Conservation (phyloP, 768 basidiomycete genomes). For the Phanerochaete carnosa region DNA sequence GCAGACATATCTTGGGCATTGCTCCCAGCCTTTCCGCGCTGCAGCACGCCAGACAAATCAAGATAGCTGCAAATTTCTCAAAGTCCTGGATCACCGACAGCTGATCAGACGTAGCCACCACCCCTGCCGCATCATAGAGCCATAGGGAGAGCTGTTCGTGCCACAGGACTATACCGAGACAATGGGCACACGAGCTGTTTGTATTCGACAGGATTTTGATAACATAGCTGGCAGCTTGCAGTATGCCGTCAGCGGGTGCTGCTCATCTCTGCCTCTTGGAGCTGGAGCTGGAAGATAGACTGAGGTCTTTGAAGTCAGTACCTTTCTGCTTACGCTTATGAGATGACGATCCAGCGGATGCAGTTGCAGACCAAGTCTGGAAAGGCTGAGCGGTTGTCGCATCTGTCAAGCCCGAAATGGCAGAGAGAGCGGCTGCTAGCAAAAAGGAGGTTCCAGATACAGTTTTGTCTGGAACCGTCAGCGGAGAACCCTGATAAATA, state of each 20-base stretch:
- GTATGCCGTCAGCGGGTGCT: neutral
- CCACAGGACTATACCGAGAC: neutral
- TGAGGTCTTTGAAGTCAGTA: neutral
- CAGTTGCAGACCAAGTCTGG: neutral
- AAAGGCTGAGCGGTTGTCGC: too few relatives aligned
- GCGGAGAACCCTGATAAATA: too few relatives aligned
- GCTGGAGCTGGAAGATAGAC: neutral
- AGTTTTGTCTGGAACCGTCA: too few relatives aligned
- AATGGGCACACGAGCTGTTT: neutral
- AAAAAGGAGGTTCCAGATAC: too few relatives aligned
- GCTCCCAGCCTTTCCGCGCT: neutral
- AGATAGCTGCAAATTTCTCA: neutral
- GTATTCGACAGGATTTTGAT: neutral
- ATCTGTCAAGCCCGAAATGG: too few relatives aligned
- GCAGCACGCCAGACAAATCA: neutral
- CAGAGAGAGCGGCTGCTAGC: too few relatives aligned
- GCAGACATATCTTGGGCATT: neutral
- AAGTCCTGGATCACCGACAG: neutral
- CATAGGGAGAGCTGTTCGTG: neutral
- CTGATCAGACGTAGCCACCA: neutral
- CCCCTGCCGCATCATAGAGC: slow-evolving; percentile 4
- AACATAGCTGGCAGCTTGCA: neutral
- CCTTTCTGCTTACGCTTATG: neutral
- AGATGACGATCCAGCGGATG: neutral
- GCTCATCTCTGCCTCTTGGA: neutral